A percentile compares a stretch with the other conserved stretches of the same genome.
These are phyloP conservation scores for Talaromyces marneffei DNA, from an alignment of 2,329 filamentous ascomycete genomes.

Conservation along the genomic window DNA sequence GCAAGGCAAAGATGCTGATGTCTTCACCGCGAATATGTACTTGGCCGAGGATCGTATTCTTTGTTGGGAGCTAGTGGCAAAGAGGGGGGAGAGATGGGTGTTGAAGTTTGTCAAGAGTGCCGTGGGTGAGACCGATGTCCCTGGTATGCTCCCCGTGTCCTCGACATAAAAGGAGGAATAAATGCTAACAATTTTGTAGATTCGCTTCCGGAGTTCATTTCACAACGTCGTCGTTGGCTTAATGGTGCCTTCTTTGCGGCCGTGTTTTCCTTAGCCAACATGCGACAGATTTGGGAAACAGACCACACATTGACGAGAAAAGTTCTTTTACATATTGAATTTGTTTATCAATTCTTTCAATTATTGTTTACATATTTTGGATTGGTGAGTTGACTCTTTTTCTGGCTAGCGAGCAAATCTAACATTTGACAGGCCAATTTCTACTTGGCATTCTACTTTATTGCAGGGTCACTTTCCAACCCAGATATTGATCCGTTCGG, in stretches of 20 bases:
- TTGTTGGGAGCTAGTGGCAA: conserved; percentile 95
- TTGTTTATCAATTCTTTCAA: conserved; percentile 88
- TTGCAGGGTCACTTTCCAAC: conserved; percentile 83
- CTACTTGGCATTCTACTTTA: conserved; percentile 97
- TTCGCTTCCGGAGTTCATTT: conserved; percentile 91
- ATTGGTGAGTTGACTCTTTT: conserved; percentile 46
- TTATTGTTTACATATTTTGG: conserved; percentile 97
- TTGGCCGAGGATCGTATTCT: conserved; percentile 97
- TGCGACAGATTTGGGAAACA: conserved; percentile 84
- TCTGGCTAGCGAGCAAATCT: background rate
- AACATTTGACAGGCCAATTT: conserved; percentile 66
- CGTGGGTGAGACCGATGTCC: conserved; percentile 95
- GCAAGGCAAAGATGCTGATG: conserved; percentile 91
- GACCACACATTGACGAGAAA: conserved; percentile 89
- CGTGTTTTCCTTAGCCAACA: conserved; percentile 94
- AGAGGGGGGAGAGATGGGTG: conserved; percentile 91
- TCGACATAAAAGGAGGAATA: conserved; percentile 28
- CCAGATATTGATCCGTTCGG: conserved; percentile 81
- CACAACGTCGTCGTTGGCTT: conserved; percentile 90
- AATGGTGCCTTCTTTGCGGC: conserved; percentile 99
- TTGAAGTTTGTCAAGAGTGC: conserved; percentile 96
- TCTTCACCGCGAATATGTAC: conserved; percentile 99
- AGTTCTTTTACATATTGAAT: conserved; percentile 87
- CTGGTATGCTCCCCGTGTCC: conserved; percentile 52
- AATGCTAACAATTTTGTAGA: conserved; percentile 49